Conservation (phyloP, 805 yeast species). For the Wickerhamomyces hampshirensis region DNA sequence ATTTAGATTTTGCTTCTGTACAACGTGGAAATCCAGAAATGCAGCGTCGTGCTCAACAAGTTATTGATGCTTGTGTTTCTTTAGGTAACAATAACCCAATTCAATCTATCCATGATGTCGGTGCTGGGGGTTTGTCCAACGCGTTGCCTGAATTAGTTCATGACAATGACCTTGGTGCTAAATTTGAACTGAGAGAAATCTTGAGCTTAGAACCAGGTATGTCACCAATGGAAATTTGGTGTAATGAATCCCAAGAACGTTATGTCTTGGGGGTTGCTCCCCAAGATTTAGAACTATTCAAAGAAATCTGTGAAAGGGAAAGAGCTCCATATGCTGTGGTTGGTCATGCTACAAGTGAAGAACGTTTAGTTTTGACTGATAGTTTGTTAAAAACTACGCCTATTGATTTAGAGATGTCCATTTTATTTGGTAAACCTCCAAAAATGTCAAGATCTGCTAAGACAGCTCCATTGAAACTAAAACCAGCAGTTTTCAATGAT, state of each 20-base stretch:
- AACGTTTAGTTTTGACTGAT: conserved; percentile 78
- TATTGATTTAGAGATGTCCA: conserved; percentile 92
- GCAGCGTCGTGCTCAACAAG: conserved; percentile 99
- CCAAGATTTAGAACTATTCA: conserved; percentile 65
- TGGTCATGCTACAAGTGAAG: conserved; percentile 87
- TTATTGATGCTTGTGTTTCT: conserved; percentile 88
- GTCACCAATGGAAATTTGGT: conserved; percentile 99
- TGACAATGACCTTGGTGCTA: conserved; percentile 94
- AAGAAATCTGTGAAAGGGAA: conserved; percentile 85
- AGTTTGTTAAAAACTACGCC: conserved; percentile 75
- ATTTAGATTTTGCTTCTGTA: conserved; percentile 95
- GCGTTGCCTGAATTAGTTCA: conserved; percentile 97
- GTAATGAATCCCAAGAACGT: conserved; percentile 98
- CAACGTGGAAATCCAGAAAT: conserved; percentile 99
- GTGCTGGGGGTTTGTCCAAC: conserved; percentile 98
- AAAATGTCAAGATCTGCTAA: conserved; percentile 77
- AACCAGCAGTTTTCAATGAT: conserved; percentile 30
- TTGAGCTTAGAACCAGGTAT: conserved; percentile 92
- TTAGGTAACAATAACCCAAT: conserved; percentile 75
- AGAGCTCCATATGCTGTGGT: conserved; percentile 96
- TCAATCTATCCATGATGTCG: conserved; percentile 96
- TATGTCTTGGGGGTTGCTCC: conserved; percentile 91
- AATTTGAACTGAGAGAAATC: conserved; percentile 84
- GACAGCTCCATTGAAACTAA: conserved; percentile 53
- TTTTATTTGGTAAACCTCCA: conserved; percentile 95